These are phyloP conservation scores for Drosera capensis DNA, from an alignment of 148 eudicot genomes.

Conservation along the genomic window DNA sequence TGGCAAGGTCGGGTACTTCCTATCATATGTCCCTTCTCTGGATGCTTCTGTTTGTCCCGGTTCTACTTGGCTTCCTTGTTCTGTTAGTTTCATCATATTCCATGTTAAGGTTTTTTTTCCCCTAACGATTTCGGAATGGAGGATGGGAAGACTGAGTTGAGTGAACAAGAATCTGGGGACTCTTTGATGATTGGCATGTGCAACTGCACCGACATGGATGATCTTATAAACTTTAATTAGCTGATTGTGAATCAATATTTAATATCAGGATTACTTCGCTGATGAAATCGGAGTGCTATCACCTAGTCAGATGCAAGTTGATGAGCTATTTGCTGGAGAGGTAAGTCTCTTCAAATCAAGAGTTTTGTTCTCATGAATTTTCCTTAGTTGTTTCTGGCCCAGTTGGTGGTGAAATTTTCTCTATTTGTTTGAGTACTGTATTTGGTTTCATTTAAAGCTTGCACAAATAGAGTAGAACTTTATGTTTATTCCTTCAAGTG, in stretches of 20 bases:
- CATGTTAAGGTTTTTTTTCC: not conserved
- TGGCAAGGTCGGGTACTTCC: constrained; percentile 42
- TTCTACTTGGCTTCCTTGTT: too few relatives aligned
- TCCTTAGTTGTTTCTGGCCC: not conserved
- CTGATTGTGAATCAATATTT: not conserved
- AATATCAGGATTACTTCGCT: constrained; percentile 75
- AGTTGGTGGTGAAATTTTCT: not conserved
- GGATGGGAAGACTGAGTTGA: too few relatives aligned
- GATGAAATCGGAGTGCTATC: constrained; percentile 98
- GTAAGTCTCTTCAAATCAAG: constrained; percentile 18
- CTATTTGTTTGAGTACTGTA: not conserved
- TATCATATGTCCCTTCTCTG: not conserved
- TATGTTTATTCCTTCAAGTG: too few relatives aligned
- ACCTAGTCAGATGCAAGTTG: constrained; percentile 83
- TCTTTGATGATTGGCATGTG: too few relatives aligned
- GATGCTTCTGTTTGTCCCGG: too few relatives aligned
- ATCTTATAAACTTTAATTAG: not conserved
- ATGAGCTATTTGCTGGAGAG: constrained; percentile 87
- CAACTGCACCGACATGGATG: too few relatives aligned
- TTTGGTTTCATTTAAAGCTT: too few relatives aligned
- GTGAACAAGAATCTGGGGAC: too few relatives aligned
- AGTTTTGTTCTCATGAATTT: constrained; percentile 1
- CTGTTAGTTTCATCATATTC: too few relatives aligned
- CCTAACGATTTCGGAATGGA: too few relatives aligned
- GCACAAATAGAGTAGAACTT: too few relatives aligned